Conservation (phyloP, 805 yeast species). For the Yarrowia yakushimensis region DNA sequence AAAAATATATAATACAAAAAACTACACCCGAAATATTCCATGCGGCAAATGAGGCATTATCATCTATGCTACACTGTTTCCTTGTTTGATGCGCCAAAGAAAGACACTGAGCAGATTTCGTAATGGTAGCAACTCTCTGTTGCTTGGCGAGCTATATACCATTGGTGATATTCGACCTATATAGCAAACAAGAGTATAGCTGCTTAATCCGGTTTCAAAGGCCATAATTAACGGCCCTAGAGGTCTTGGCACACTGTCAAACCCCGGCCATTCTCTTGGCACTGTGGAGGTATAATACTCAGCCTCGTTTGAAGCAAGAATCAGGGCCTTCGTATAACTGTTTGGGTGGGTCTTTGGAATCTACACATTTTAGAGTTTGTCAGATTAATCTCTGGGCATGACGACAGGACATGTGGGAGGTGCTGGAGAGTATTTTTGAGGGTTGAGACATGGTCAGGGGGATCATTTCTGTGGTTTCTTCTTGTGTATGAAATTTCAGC, state of each 20-base stretch:
- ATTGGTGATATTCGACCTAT: neutral
- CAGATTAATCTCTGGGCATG: neutral
- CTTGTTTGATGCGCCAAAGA: no score
- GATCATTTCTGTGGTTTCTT: no score
- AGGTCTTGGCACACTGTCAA: neutral
- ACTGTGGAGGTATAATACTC: neutral
- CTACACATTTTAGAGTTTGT: neutral
- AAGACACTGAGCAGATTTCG: no score
- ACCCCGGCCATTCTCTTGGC: neutral
- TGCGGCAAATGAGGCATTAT: no score
- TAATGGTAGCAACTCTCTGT: no score
- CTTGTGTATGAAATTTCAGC: neutral
- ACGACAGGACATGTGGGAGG: neutral
- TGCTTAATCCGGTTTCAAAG: no score
- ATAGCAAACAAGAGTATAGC: no score
- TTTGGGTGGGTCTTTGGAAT: neutral
- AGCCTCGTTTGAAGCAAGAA: neutral
- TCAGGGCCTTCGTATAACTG: neutral
- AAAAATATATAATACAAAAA: no score
- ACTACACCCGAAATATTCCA: no score
- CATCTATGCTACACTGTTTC: no score
- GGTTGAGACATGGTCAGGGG: neutral
- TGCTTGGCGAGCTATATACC: neutral
- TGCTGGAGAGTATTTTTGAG: neutral
- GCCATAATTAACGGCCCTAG: no score